phyloP scores from a whole-genome alignment of 1,139 yeast species.

The Petasospora rhodanensis region DNA sequence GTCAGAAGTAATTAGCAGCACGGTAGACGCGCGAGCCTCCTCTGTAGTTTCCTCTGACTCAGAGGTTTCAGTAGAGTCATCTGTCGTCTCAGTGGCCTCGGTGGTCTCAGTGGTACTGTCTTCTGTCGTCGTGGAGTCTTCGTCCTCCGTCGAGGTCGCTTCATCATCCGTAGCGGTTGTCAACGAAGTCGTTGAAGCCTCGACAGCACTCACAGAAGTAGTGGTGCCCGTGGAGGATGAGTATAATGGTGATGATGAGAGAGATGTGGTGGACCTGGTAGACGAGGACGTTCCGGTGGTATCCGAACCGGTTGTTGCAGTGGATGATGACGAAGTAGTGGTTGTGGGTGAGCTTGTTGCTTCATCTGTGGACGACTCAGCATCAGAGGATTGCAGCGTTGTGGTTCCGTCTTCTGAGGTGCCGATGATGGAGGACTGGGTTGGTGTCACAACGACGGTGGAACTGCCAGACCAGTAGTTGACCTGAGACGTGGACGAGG shows the following conservation, averaged over 20 bases:
- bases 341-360: slow-evolving; percentile 2
- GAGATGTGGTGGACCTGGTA: too few species aligned
- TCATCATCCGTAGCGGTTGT: not conserved
- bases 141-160: not conserved
- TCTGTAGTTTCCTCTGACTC: not conserved
- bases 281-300: too few species aligned
- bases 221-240: too few species aligned
- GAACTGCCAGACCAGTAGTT: not conserved
- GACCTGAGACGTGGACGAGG: not conserved
- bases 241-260: too few species aligned
- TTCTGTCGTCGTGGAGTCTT: slow-evolving; percentile 1
- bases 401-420: not conserved
- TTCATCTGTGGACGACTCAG: not conserved
- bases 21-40: not conserved
- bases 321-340: not conserved
- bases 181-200: too few species aligned
- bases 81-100: slow-evolving; percentile 1
- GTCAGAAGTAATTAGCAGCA: too few species aligned
- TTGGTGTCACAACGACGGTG: not conserved
- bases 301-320: slow-evolving; percentile 3
- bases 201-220: too few species aligned
- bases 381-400: not conserved
- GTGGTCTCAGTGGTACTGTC: slow-evolving; percentile 3
- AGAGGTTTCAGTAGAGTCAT: not conserved
- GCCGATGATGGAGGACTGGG: too few species aligned